Evolutionary conservation across 441 rosid species (phyloP), one percentile per base, ranked within the genome.

Genomic region (Manihot esculenta): DNA sequence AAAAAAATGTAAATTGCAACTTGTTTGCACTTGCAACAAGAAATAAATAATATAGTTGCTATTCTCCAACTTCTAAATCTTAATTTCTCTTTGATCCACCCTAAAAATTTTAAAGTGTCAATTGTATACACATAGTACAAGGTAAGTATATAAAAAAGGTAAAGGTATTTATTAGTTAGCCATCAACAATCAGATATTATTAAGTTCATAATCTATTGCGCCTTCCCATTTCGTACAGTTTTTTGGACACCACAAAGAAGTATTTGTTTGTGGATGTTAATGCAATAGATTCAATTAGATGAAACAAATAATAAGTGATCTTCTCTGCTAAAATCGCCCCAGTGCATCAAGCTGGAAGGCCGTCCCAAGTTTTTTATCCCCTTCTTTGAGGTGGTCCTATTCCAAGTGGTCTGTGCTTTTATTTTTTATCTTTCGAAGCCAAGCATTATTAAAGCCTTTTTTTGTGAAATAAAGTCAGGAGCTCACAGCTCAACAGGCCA

Each of bases 321-420:
- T 35, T 65, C 56, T 64, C 30, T 47, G 55, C 60, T 30, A 8
- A 56, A 45, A 44, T 59, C 56, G 76, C 50, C 58, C 21, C 57
- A 44, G n/a, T 7, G 41, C 24, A 64, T 38, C 57, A 51, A 66
- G 70, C 7, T 10, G 35, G 53, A 17, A 27, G 12, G 30, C 47
- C 4, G 3, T 5, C n/a, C 42, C 60, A 64, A 35, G 49, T 67
- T 41, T 44, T 26, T 0, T 35, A 49, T 12, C 18, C 61, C 7
- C 23, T 55, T 42, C 2, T 15, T 24, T 44, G 42, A 10, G 64
- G 59, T 49, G 7, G 23, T 21, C 49, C 20, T 9, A 53, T 30
- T 30, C 23, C 57, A 33, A 24, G 63, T 55, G 49, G 66, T 69
- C 20, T 10, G 33, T n/a, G 20, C 66, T 70, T 60, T 59, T 61